Evolutionary conservation across 108 stramenopile species (phyloP).

Genomic region (Mayamaea pseudoterrestris): DNA sequence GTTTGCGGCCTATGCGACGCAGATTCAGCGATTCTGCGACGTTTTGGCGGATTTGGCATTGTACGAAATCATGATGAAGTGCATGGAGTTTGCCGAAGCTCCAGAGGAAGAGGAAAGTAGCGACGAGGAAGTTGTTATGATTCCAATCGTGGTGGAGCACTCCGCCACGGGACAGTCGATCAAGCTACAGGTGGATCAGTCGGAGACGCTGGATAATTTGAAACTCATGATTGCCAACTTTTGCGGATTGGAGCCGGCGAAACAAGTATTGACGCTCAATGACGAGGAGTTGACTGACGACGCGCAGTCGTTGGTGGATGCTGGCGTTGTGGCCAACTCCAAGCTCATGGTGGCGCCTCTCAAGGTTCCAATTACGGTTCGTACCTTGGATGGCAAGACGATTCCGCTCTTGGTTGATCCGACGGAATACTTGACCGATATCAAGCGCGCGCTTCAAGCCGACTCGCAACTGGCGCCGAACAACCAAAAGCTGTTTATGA

Average conservation of each 20-base stretch:
- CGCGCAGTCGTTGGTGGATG: not conserved
- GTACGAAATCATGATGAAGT: slow-evolving; percentile 21
- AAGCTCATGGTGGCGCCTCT: slow-evolving; percentile 7
- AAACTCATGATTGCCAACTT: slow-evolving; percentile 4
- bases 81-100: slow-evolving; percentile 1
- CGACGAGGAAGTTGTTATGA: slow-evolving; percentile 10
- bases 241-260: not conserved
- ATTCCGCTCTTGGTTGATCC: slow-evolving; percentile 13
- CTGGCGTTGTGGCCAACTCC: not conserved
- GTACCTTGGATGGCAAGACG: slow-evolving; percentile 5
- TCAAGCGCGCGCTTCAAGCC: slow-evolving; percentile 6
- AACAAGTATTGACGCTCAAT: not conserved
- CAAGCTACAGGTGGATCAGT: slow-evolving; percentile 8
- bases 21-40: slow-evolving; percentile 14
- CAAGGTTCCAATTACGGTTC: slow-evolving; percentile 10
- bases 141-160: slow-evolving; percentile 9
- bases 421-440: slow-evolving; percentile 4
- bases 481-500: slow-evolving; percentile 7
- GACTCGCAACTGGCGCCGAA: slow-evolving; percentile 12
- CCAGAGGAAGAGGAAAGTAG: slow-evolving; percentile 7
- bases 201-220: slow-evolving; percentile 10
- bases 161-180: slow-evolving; percentile 6
- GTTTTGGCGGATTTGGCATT: slow-evolving; percentile 16
- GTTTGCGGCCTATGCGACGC: slow-evolving; percentile 6
- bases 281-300: not conserved